phyloP scores from a whole-genome alignment of 2,329 filamentous ascomycete genomes.

The Colletotrichum tofieldiae region DNA sequence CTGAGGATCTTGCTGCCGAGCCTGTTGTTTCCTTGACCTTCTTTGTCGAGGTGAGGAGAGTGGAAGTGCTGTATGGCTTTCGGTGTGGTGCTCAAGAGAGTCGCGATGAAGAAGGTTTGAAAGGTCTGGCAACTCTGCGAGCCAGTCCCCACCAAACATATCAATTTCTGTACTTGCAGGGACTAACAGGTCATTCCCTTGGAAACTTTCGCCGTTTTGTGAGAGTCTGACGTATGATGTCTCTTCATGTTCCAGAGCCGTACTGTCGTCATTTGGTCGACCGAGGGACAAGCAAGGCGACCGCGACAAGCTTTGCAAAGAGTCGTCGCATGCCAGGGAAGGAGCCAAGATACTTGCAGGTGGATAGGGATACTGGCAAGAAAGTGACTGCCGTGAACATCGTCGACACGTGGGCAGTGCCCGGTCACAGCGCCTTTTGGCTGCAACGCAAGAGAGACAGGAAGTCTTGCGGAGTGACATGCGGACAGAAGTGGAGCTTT shows the following conservation, averaged over 20 bases:
- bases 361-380: constrained; percentile 27
- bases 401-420: constrained; percentile 15
- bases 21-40: not conserved
- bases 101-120: not conserved
- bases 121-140: not conserved
- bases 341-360: not conserved
- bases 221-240: not conserved
- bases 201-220: not conserved
- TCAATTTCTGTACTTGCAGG: not conserved
- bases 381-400: constrained; percentile 27
- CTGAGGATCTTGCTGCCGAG: not conserved
- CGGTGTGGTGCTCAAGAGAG: not conserved
- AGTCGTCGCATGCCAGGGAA: not conserved
- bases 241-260: not conserved
- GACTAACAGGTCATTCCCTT: not conserved
- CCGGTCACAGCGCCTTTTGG: constrained; percentile 32
- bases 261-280: not conserved
- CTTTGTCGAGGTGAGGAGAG: too few relatives aligned
- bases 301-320: not conserved
- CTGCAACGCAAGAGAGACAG: constrained; percentile 18
- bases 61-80: not conserved
- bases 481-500: constrained; percentile 22
- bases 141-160: not conserved
- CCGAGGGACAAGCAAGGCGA: not conserved
- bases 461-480: constrained; percentile 38